Conservation (phyloP, 164 flowering plant genomes). For the Taxillus chinensis region DNA sequence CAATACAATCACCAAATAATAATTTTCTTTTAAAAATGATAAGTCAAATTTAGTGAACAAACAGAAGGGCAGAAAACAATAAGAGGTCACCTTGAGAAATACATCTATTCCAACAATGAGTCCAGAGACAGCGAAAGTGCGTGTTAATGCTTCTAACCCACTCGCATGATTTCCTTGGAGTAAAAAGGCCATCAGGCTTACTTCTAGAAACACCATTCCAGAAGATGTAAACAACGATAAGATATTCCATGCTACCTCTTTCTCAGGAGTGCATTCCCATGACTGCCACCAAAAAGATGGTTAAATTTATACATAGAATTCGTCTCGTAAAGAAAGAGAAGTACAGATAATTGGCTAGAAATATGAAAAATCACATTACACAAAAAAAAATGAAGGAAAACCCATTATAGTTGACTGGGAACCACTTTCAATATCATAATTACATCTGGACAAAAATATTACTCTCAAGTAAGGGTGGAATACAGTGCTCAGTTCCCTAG, state of each 20-base stretch:
- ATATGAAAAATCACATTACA: too few relatives aligned
- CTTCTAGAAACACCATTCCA: slow-evolving; percentile 56
- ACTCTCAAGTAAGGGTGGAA: too few relatives aligned
- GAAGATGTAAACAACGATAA: slow-evolving; percentile 45
- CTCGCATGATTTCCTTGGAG: slow-evolving; percentile 24
- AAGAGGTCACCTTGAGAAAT: background rate
- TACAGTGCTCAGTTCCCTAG: too few relatives aligned
- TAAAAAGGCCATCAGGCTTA: slow-evolving; percentile 52
- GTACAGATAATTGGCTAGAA: too few relatives aligned
- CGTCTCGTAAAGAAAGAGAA: too few relatives aligned
- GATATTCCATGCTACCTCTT: slow-evolving; percentile 42
- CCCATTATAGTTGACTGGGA: too few relatives aligned
- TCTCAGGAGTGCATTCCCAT: slow-evolving; percentile 58
- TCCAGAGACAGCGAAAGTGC: background rate
- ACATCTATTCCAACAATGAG: slow-evolving; percentile 1
- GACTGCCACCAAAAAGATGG: slow-evolving; percentile 18
- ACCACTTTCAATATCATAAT: too few relatives aligned
- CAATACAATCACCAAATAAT: too few relatives aligned
- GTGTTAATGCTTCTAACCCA: slow-evolving; percentile 1
- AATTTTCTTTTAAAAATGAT: too few relatives aligned
- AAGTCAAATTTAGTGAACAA: background rate
- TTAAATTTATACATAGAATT: too few relatives aligned
- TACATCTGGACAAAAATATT: too few relatives aligned
- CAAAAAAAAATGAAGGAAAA: too few relatives aligned
- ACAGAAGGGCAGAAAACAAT: background rate